These are phyloP conservation scores for Boletus sp. DNA, from an alignment of 768 basidiomycete genomes.

Conservation along the genomic window DNA sequence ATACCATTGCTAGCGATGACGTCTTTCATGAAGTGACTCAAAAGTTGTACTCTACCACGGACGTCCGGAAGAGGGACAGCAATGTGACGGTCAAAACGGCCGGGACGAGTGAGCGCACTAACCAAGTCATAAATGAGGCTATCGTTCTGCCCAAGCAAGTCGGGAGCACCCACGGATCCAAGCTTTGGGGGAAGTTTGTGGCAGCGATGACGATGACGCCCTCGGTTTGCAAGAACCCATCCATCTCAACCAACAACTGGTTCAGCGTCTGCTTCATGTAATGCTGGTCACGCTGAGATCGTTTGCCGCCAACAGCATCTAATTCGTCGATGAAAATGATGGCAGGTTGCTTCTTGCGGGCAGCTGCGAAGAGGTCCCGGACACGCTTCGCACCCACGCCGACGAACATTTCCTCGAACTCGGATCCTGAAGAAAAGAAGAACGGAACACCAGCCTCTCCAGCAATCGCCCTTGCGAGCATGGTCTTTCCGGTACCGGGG, in stretches of 20 bases:
- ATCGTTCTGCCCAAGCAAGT: background rate
- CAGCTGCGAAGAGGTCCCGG: slow-evolving; percentile 89
- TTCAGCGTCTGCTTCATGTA: slow-evolving; percentile 95
- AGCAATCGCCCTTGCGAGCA: slow-evolving; percentile 95
- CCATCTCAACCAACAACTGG: slow-evolving; percentile 95
- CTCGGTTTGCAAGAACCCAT: slow-evolving; percentile 91
- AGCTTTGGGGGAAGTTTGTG: slow-evolving; percentile 95
- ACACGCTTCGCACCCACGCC: slow-evolving; percentile 94
- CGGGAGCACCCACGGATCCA: slow-evolving; percentile 69
- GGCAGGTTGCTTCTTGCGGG: slow-evolving; percentile 90
- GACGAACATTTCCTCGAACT: slow-evolving; percentile 98
- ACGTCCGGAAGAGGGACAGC: slow-evolving; percentile 94
- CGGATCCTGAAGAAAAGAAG: slow-evolving; percentile 93
- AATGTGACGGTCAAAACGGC: slow-evolving; percentile 92
- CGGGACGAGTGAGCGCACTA: slow-evolving; percentile 92
- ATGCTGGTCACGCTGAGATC: slow-evolving; percentile 78
- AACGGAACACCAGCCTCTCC: slow-evolving; percentile 98
- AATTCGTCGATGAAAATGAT: slow-evolving; percentile 99
- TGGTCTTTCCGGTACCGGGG: slow-evolving; percentile 78
- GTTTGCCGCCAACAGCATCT: slow-evolving; percentile 90
- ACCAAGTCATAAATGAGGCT: slow-evolving; percentile 13
- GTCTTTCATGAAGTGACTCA: slow-evolving; percentile 86
- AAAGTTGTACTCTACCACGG: slow-evolving; percentile 87
- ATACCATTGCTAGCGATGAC: slow-evolving; percentile 61
- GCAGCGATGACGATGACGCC: slow-evolving; percentile 94